Evolutionary conservation across 2,329 filamentous ascomycete genomes (phyloP), one percentile per base, ranked within the genome.

Genomic region (Basipetospora chlamydospora): DNA sequence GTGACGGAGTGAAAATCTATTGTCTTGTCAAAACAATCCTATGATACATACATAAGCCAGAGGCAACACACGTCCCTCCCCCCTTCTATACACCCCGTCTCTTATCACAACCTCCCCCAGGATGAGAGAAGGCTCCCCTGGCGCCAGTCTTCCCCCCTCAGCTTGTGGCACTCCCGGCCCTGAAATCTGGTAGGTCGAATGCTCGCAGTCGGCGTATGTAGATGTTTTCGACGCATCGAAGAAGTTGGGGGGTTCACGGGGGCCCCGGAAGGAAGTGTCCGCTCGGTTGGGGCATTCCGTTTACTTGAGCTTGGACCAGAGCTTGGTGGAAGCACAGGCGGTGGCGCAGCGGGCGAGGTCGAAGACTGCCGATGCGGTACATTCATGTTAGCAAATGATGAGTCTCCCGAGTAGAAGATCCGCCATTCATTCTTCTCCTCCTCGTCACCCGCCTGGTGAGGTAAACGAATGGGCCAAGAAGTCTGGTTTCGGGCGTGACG

Each of bases 331-430:
- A 44, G 90, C 88, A 60, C 90, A 98, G 58, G 80, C 68, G 53
- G 75, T 83, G 45, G 88, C 85, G 69, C 90, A 98, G 73, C 96
- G 90, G 52, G 83, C 79, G 52, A 98, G 83, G 66, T 98, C 88
- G 81, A 98, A 98, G 72, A 95, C 88, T n/a, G n/a, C n/a, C n/a
- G n/a, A n/a, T n/a, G n/a, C n/a, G n/a, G n/a, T 95, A 50, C n/a
- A 28, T 6, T 16, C 33, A 13, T 9, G 39, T 42, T 20, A 42
- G 38, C 28, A 30, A 26, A n/a, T 37, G 16, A n/a, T 20, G n/a
- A n/a, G n/a, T 12, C n/a, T 13, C 17, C 16, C 17, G 5, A 9
- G 9, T 17, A 7, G 15, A 13, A 29, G n/a, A 9, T 5, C 9
- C 4, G 13, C 26, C 4, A 15, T 16, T 28, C 26, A 10, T n/a